Conservation (phyloP, 2,329 filamentous ascomycete genomes). For the Colletotrichum sublineola region DNA sequence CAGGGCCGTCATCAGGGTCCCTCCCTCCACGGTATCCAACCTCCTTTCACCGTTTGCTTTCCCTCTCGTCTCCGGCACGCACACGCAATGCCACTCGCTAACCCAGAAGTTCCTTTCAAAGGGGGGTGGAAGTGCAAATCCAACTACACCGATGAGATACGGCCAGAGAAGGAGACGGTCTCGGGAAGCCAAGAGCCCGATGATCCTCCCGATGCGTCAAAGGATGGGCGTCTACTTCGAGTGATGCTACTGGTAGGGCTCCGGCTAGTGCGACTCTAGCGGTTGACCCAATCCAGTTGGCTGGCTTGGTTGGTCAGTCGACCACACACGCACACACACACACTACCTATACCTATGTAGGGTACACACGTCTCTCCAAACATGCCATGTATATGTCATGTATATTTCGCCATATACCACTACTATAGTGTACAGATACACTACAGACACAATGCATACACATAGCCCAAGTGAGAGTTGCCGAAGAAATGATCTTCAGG, state of each 20-base stretch:
- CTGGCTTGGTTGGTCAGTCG: conserved; percentile 14
- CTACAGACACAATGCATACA: neutral
- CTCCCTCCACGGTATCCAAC: conserved; percentile 7
- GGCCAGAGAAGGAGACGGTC: no score
- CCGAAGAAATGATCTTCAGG: conserved; percentile 35
- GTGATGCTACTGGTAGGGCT: neutral
- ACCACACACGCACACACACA: conserved; percentile 8
- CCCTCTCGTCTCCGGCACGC: neutral
- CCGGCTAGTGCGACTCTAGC: neutral
- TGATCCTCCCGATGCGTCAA: neutral
- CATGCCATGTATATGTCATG: neutral
- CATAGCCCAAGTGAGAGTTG: neutral
- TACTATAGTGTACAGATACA: neutral
- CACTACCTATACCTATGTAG: neutral
- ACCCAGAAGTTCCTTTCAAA: neutral
- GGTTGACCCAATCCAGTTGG: neutral
- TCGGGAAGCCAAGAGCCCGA: neutral
- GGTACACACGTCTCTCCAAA: neutral
- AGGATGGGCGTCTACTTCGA: neutral
- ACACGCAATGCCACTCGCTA: neutral
- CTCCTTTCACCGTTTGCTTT: neutral
- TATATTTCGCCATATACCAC: neutral
- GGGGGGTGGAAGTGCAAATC: neutral
- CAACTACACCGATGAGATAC: neutral
- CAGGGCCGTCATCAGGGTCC: conserved; percentile 19